phyloP scores from a whole-genome alignment of 192 early-diverging fungal species.

The Anaeromyces robustus region DNA sequence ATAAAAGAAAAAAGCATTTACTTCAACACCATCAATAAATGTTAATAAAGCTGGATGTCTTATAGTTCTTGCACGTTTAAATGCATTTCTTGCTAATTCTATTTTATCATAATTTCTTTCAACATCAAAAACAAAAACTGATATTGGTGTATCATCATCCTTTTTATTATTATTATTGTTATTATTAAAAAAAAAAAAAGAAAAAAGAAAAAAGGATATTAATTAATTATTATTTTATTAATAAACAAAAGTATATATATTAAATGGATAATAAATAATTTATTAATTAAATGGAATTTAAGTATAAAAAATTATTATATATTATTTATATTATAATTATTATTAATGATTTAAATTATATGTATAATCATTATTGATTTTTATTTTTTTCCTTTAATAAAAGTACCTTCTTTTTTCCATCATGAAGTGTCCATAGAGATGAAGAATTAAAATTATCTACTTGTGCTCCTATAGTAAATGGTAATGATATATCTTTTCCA shows the following conservation, averaged over 20 bases:
- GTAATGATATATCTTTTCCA: neutral
- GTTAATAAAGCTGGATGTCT: conserved; percentile 75
- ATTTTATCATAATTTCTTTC: neutral
- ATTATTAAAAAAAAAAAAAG: too few species aligned
- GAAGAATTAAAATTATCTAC: neutral
- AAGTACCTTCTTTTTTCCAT: neutral
- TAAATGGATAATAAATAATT: too few species aligned
- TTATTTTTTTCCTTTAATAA: too few species aligned
- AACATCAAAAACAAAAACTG: neutral
- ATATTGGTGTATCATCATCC: neutral
- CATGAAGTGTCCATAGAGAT: neutral
- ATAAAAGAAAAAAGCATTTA: conserved; percentile 7
- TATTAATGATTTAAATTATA: too few species aligned
- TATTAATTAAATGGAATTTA: too few species aligned
- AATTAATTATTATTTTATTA: too few species aligned
- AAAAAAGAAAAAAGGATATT: too few species aligned
- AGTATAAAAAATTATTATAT: too few species aligned
- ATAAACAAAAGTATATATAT: too few species aligned
- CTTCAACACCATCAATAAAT: conserved; percentile 80
- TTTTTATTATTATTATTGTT: neutral
- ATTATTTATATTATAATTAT: too few species aligned
- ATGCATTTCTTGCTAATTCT: neutral
- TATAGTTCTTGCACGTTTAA: conserved; percentile 34
- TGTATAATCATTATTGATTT: too few species aligned
- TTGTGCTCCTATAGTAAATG: neutral